phyloP scores from a whole-genome alignment of 2,329 filamentous ascomycete genomes.

The Aspergillus transmontanensis region DNA sequence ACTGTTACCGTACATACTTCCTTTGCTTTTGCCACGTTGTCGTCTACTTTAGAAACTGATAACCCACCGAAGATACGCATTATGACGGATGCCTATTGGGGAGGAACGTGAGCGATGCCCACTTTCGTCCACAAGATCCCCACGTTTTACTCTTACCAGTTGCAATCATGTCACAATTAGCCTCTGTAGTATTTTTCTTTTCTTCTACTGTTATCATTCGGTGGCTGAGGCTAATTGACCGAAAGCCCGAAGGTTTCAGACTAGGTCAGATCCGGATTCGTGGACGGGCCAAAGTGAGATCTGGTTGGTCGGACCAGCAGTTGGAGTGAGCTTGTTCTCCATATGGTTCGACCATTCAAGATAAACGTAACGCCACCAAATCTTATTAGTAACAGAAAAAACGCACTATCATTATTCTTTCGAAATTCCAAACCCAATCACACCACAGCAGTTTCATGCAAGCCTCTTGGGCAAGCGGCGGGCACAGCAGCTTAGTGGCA shows the following conservation, averaged over 20 bases:
- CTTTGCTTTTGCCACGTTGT: not conserved
- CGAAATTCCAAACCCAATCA: conserved; percentile 4
- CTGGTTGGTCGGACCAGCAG: not conserved
- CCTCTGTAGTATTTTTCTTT: not conserved
- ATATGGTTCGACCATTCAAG: conserved; percentile 9
- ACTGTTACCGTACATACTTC: not conserved
- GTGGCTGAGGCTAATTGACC: conserved; percentile 3
- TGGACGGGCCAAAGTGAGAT: not conserved
- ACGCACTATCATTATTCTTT: conserved; percentile 2
- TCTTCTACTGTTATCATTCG: not conserved
- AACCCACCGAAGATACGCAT: not conserved
- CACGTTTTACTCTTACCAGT: not conserved
- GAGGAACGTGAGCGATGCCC: not conserved
- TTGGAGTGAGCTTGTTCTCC: conserved; percentile 1
- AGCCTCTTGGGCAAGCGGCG: not conserved
- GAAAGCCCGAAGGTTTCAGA: not conserved
- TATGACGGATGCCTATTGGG: not conserved
- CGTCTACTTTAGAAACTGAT: not conserved
- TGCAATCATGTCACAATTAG: conserved; percentile 2
- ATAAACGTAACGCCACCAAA: conserved; percentile 11
- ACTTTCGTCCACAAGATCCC: not conserved
- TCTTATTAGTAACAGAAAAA: conserved; percentile 12
- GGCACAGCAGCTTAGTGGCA: conserved; percentile 5
- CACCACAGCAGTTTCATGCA: not conserved
- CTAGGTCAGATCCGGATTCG: not conserved